Conservation (phyloP, 2,329 filamentous ascomycete genomes). For the Cladosporium cucumerinum region DNA sequence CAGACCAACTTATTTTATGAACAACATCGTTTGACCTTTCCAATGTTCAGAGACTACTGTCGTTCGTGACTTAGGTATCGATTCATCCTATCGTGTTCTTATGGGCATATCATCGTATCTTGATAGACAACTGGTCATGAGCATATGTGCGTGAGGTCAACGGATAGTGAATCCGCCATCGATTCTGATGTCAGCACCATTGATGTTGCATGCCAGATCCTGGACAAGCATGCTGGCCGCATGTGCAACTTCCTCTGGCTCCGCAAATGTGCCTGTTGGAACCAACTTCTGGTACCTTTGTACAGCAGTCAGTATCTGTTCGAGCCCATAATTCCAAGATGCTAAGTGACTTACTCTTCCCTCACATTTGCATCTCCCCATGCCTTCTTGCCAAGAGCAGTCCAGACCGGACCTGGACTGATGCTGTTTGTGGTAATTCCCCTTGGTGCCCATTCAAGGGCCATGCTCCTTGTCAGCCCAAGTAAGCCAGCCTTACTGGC, state of each 20-base stretch:
- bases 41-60: background rate
- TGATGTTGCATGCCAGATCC: conserved; percentile 37
- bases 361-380: conserved; percentile 29
- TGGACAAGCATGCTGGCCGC: conserved; percentile 51
- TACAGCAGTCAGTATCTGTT: background rate
- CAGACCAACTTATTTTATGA: background rate
- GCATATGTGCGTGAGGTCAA: background rate
- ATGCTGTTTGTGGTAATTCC: conserved; percentile 49
- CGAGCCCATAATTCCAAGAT: rapidly evolving
- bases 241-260: conserved; percentile 61
- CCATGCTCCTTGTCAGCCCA: conserved; percentile 46
- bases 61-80: background rate
- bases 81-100: background rate
- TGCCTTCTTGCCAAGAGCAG: conserved; percentile 42
- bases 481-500: conserved; percentile 47
- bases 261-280: conserved; percentile 31
- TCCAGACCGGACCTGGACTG: conserved; percentile 47
- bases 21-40: background rate
- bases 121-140: background rate
- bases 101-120: background rate
- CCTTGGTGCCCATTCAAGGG: conserved; percentile 45
- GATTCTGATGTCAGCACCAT: conserved; percentile 38
- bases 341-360: conserved; percentile 18
- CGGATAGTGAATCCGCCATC: conserved; percentile 33
- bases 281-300: conserved; percentile 24